Conservation (phyloP, 441 rosid genomes). For the Aquilaria agallochum region DNA sequence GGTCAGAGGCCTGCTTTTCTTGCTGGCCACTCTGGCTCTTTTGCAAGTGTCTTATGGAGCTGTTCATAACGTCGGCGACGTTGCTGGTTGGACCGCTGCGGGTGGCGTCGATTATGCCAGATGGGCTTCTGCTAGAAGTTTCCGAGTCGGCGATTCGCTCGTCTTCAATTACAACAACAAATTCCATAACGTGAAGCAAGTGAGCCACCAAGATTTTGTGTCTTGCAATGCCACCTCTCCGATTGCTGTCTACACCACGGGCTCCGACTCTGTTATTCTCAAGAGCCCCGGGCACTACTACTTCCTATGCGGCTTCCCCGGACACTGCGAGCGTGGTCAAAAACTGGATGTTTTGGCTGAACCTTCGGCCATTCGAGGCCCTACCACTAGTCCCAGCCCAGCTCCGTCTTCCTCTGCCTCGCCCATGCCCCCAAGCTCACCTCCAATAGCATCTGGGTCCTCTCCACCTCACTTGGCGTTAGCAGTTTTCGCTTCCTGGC, state of each 20-base stretch:
- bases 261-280: conserved; percentile 16
- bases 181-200: conserved; percentile 24
- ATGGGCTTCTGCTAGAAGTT: no score
- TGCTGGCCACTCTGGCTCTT: no score
- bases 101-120: no score
- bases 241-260: conserved; percentile 5
- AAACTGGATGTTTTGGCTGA: conserved; percentile 10
- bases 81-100: no score
- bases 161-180: conserved; percentile 17
- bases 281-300: conserved; percentile 10
- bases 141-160: no score
- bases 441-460: background rate
- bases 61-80: no score
- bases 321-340: background rate
- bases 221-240: conserved; percentile 20
- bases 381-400: background rate
- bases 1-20: no score
- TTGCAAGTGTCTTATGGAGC: no score
- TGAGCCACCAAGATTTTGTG: conserved; percentile 6
- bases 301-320: conserved; percentile 5
- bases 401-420: no score
- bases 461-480: no score
- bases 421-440: background rate
- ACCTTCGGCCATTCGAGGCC: background rate
- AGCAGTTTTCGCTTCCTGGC: no score